Evolutionary conservation across 2,329 filamentous ascomycete species (phyloP).

Genomic region (Fusarium pseudograminearum): DNA sequence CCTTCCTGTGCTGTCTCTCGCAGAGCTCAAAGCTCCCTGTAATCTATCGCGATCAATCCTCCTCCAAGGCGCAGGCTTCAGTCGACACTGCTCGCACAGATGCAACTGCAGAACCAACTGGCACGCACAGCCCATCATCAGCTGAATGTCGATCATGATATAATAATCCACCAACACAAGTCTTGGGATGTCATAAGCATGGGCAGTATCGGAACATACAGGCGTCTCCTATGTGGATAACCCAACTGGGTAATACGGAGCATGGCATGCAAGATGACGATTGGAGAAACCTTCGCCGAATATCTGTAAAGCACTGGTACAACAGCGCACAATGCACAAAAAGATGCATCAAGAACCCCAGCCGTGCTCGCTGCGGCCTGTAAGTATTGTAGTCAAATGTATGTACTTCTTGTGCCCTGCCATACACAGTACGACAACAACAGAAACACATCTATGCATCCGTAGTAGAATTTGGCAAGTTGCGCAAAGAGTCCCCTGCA

Average conservation of each 20-base stretch:
- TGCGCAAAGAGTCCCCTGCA: constrained; percentile 11
- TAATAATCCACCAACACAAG: constrained; percentile 20
- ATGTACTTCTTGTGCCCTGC: neutral
- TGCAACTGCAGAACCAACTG: constrained; percentile 23
- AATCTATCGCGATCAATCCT: constrained; percentile 9
- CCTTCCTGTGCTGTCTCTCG: constrained; percentile 6
- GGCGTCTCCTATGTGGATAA: constrained; percentile 2
- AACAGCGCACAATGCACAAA: constrained; percentile 7
- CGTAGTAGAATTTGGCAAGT: constrained; percentile 8
- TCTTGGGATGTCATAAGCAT: constrained; percentile 4
- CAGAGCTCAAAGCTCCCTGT: constrained; percentile 15
- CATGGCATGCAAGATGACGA: constrained; percentile 29
- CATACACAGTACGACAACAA: neutral
- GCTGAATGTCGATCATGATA: constrained; percentile 28
- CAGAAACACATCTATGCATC: neutral
- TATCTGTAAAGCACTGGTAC: constrained; percentile 12
- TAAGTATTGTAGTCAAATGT: neutral
- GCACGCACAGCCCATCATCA: constrained; percentile 5
- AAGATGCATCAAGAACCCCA: constrained; percentile 1
- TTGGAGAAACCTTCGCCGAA: constrained; percentile 15
- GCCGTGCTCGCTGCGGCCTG: neutral
- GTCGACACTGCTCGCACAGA: constrained; percentile 13
- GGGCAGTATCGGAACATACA: constrained; percentile 1
- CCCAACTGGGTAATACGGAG: constrained; percentile 8
- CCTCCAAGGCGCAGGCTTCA: constrained; percentile 19